Conservation (phyloP, 1,284 basidiomycete species). For the Cryptococcus amylolentus region DNA sequence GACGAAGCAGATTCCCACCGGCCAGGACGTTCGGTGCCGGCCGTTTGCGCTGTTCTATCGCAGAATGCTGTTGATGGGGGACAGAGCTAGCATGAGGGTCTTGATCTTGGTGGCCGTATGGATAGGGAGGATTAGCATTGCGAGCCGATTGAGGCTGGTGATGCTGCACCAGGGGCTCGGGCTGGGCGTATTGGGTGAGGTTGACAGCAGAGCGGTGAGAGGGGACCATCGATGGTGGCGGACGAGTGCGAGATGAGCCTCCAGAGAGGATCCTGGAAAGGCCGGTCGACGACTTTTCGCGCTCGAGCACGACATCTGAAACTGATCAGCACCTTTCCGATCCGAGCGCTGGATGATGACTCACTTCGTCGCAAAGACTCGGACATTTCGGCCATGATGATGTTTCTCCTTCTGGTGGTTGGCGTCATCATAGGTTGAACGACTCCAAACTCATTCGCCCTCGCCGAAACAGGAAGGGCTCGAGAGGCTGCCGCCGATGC, state of each 20-base stretch:
- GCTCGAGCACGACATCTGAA: slow-evolving; percentile 42
- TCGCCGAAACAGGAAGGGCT: slow-evolving; percentile 7
- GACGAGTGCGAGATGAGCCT: slow-evolving; percentile 16
- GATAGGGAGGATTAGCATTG: too few species aligned
- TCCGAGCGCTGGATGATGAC: slow-evolving; percentile 5
- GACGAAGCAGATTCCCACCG: slow-evolving; percentile 35
- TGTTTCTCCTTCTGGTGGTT: slow-evolving; percentile 36
- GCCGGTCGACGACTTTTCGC: slow-evolving; percentile 41
- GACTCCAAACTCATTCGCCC: slow-evolving; percentile 27
- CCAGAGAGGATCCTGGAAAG: slow-evolving; percentile 1
- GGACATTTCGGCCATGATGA: slow-evolving; percentile 47
- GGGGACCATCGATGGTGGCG: slow-evolving; percentile 28
- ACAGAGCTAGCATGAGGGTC: slow-evolving; percentile 8
- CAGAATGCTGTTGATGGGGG: slow-evolving; percentile 7
- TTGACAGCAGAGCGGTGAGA: slow-evolving; percentile 29
- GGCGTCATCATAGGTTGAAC: slow-evolving; percentile 35
- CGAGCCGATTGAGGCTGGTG: slow-evolving; percentile 16
- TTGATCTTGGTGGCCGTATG: neutral
- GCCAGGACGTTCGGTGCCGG: slow-evolving; percentile 30
- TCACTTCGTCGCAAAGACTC: slow-evolving; percentile 43
- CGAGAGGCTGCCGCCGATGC: neutral
- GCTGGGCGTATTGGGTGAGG: slow-evolving; percentile 23
- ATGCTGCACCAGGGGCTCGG: slow-evolving; percentile 17
- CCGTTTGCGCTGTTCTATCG: slow-evolving; percentile 5
- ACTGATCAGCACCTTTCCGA: neutral